phyloP scores from a whole-genome alignment of 805 yeast genomes.

The Pichia scutulata region DNA sequence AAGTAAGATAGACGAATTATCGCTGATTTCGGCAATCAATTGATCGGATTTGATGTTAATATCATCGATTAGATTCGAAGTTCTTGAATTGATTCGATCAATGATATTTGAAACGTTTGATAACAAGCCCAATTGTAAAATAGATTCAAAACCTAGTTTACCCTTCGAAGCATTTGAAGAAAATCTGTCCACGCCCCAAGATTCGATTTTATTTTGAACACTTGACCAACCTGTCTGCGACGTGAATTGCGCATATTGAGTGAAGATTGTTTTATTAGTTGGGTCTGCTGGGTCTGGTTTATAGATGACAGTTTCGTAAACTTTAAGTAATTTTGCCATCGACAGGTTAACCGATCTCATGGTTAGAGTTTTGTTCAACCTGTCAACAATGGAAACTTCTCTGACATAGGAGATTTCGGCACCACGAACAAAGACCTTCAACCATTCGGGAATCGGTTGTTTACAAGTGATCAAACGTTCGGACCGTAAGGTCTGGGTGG shows the following conservation, averaged over 20 bases:
- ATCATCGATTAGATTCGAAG: slow-evolving; percentile 19
- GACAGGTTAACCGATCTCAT: slow-evolving; percentile 86
- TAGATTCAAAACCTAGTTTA: slow-evolving; percentile 75
- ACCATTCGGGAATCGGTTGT: slow-evolving; percentile 82
- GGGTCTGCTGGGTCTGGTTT: slow-evolving; percentile 56
- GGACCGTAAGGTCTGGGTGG: slow-evolving; percentile 52
- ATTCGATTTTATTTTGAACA: slow-evolving; percentile 78
- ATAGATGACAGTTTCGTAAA: slow-evolving; percentile 82
- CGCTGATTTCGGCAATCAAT: slow-evolving; percentile 22
- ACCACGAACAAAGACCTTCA: slow-evolving; percentile 65
- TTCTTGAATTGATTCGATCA: slow-evolving; percentile 16
- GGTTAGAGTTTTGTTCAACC: slow-evolving; percentile 51
- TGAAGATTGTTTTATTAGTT: slow-evolving; percentile 47
- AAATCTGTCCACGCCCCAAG: slow-evolving; percentile 86
- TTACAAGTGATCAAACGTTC: slow-evolving; percentile 86
- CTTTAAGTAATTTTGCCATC: slow-evolving; percentile 64
- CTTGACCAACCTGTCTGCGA: slow-evolving; percentile 69
- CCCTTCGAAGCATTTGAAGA: slow-evolving; percentile 83
- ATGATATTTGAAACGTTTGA: slow-evolving; percentile 11
- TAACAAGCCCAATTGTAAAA: slow-evolving; percentile 36
- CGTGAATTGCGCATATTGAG: slow-evolving; percentile 81
- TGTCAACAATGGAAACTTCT: slow-evolving; percentile 81
- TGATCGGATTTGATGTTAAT: slow-evolving; percentile 19
- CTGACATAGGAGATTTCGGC: slow-evolving; percentile 70
- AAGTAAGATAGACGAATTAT: slow-evolving; percentile 9